A percentile compares a stretch with the other conserved stretches of the same genome.
Evolutionary conservation across 73 alveolate genomes (phyloP).

Genomic region (Symbiodinium natans): DNA sequence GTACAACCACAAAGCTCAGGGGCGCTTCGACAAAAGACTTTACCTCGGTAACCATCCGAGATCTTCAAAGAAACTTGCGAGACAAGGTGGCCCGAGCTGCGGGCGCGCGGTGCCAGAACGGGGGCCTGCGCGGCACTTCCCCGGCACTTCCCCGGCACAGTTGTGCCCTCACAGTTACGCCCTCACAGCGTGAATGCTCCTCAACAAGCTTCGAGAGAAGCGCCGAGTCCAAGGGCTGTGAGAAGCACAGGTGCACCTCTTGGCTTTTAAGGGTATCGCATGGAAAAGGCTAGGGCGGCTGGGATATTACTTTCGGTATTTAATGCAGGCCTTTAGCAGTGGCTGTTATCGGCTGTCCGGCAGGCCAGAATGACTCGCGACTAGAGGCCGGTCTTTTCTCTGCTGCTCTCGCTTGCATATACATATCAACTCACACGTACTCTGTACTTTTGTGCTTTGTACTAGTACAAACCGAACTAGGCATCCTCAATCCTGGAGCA

Average conservation of each 20-base stretch:
- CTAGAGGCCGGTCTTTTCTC: too few relatives aligned
- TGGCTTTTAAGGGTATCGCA: not conserved
- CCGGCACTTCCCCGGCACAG: not conserved
- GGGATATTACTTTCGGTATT: too few relatives aligned
- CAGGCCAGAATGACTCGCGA: too few relatives aligned
- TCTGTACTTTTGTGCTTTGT: too few relatives aligned
- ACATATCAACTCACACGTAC: too few relatives aligned
- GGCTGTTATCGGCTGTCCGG: too few relatives aligned
- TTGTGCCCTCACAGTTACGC: not conserved
- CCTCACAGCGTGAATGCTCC: not conserved
- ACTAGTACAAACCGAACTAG: too few relatives aligned
- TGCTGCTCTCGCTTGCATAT: too few relatives aligned
- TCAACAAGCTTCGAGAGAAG: conserved; percentile 72
- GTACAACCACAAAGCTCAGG: conserved; percentile 83
- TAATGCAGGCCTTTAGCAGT: too few relatives aligned
- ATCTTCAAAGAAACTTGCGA: not conserved
- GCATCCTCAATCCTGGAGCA: too few relatives aligned
- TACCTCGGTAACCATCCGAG: not conserved
- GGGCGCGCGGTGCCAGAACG: conserved; percentile 54
- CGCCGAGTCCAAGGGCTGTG: conserved; percentile 60
- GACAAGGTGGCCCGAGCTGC: conserved; percentile 1
- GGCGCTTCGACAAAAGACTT: conserved; percentile 90
- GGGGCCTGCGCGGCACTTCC: conserved; percentile 75
- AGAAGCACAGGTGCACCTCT: conserved; percentile 83
- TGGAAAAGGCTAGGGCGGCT: too few relatives aligned